Evolutionary conservation across 208 protist species (phyloP), one percentile per base, ranked within the genome.

Genomic region (Wallacemonas sp.): DNA sequence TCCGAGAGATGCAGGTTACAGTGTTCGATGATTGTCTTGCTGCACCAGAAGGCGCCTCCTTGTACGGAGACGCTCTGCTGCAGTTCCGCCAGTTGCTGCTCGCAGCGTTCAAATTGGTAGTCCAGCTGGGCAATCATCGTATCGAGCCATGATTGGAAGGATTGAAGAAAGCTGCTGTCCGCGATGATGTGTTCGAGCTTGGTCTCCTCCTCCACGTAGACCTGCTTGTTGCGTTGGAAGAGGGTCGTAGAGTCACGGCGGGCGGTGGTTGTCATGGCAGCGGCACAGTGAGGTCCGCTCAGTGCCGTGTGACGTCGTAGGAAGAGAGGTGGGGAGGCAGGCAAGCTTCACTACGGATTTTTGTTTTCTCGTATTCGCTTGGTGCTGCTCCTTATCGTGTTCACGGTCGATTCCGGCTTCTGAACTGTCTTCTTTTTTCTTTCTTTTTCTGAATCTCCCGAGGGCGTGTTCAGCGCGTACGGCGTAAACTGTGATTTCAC

Each of bases 1-100:
- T 94, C 87, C 29, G 74, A 83, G 62, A 97, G 69, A 59, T 91
- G 76, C 50, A 97, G 62, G 48, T 94, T 94, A 73, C 91, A 95
- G 81, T 97, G 89, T 58, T 93, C 74, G 54, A 92, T 91, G 34
- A 96, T 81, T 0, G 87, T 89, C 53, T 94, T 92, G 66, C 83
- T 91, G 59, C 73, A 86, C 90, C 90, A 96, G 71, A 88, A 96
- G 44, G 57, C 68, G 2, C 90, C 87, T 10, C 71, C 63, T 27
- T 78, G 73, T 13, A 85, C 81, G n/a, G 73, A 48, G 6, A 91
- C 85, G 36, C 68, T 76, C 68, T 93, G 87, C 67, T 94, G 86
- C 24, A 97, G 71, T 70, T 92, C 85, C n/a, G 86, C 67, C 24
- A 97, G 68, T 54, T 89, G 79, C 73, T 91, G 79, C 63, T 94